Evolutionary conservation across 768 basidiomycete species (phyloP).

Genomic region (Dentipellis fragilis): DNA sequence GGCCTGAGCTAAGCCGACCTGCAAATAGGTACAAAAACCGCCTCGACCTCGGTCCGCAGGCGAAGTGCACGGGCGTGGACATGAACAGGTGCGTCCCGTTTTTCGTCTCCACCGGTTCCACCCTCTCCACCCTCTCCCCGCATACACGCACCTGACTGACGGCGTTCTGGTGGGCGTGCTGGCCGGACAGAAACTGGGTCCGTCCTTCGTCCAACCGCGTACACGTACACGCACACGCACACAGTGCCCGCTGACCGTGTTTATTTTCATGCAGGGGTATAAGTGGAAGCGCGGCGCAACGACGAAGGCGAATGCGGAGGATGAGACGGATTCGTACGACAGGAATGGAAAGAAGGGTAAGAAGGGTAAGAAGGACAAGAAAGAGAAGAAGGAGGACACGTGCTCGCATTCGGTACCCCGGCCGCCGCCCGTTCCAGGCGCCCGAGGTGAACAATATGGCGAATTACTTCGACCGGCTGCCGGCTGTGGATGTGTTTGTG

Average conservation of each 20-base stretch:
- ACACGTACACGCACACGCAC: background rate
- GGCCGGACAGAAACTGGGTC: background rate
- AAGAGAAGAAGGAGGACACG: constrained; percentile 29
- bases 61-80: constrained; percentile 60
- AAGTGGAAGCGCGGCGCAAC: constrained; percentile 47
- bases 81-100: constrained; percentile 52
- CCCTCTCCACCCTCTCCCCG: too few species aligned
- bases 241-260: background rate
- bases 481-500: constrained; percentile 52
- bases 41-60: constrained; percentile 36
- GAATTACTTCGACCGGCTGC: constrained; percentile 46
- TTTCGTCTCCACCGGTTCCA: background rate
- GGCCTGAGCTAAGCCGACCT: background rate
- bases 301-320: too few species aligned
- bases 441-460: constrained; percentile 69
- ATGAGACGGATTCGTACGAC: too few species aligned
- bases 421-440: constrained; percentile 63
- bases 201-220: background rate
- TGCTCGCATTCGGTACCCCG: constrained; percentile 76
- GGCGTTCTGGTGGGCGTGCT: background rate
- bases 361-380: constrained; percentile 1
- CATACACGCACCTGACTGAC: background rate
- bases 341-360: too few species aligned
- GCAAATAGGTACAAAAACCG: constrained; percentile 60
- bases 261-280: constrained; percentile 40